Conservation (phyloP, 352 stramenopile genomes). For the Globisporangium middletonii region DNA sequence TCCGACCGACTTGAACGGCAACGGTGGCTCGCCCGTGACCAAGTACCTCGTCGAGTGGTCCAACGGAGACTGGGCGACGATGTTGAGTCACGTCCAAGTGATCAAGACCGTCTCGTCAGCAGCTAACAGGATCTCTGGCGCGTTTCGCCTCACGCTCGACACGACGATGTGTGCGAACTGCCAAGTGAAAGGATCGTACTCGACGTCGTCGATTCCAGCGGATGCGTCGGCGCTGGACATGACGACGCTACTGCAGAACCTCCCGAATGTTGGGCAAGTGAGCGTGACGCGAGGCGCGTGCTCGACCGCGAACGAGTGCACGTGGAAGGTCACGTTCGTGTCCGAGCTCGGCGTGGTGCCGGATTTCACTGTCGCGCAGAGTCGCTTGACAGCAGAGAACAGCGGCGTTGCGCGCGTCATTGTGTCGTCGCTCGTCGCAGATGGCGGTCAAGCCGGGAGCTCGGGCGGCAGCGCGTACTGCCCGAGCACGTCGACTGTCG, state of each 20-base stretch:
- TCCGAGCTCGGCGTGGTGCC: slow-evolving; percentile 59
- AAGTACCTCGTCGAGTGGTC: slow-evolving; percentile 95
- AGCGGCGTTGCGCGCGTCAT: slow-evolving; percentile 35
- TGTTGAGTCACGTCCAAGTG: slow-evolving; percentile 52
- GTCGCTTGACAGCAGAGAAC: slow-evolving; percentile 33
- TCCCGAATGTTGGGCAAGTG: slow-evolving; percentile 93
- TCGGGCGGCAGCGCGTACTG: slow-evolving; percentile 46
- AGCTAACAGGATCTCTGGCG: slow-evolving; percentile 32
- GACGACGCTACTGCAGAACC: slow-evolving; percentile 85
- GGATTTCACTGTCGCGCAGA: slow-evolving; percentile 33
- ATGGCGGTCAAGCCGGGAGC: slow-evolving; percentile 28
- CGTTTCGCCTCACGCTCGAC: slow-evolving; percentile 82
- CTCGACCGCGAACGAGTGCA: slow-evolving; percentile 48
- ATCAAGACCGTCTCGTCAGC: slow-evolving; percentile 47
- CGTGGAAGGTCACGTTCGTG: slow-evolving; percentile 76
- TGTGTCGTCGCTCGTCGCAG: slow-evolving; percentile 19
- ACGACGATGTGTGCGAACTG: slow-evolving; percentile 72
- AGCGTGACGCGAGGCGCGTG: slow-evolving; percentile 46
- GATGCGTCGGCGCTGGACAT: slow-evolving; percentile 55
- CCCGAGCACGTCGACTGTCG: slow-evolving; percentile 19
- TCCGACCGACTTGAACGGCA: slow-evolving; percentile 63
- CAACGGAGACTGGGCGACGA: slow-evolving; percentile 65
- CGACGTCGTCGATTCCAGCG: slow-evolving; percentile 68
- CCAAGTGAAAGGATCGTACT: slow-evolving; percentile 59
- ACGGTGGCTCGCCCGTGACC: slow-evolving; percentile 77